Evolutionary conservation across 1,139 yeast genomes (phyloP).

Genomic region (Suhomyces coccinellae): DNA sequence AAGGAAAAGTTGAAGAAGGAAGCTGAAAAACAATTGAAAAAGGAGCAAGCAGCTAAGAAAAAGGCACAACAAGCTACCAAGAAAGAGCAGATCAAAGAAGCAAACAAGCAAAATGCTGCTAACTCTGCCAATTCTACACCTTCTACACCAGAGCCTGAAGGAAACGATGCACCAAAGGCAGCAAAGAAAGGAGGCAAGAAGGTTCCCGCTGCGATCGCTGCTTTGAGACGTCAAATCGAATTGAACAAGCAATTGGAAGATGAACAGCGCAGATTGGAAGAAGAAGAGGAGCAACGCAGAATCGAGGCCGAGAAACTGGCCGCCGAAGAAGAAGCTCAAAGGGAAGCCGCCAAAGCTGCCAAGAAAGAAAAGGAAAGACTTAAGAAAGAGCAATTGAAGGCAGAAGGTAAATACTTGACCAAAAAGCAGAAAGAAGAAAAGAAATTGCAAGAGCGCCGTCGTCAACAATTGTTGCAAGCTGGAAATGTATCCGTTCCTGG

Average conservation of each 20-base stretch:
- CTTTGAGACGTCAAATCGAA: slow-evolving; percentile 81
- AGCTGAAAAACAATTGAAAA: slow-evolving; percentile 91
- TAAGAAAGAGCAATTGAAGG: slow-evolving; percentile 77
- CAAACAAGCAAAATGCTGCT: slow-evolving; percentile 57
- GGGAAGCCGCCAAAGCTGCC: slow-evolving; percentile 69
- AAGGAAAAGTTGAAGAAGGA: slow-evolving; percentile 98
- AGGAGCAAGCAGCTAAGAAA: slow-evolving; percentile 85
- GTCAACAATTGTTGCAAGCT: slow-evolving; percentile 76
- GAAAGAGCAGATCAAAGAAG: slow-evolving; percentile 64
- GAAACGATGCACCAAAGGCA: slow-evolving; percentile 19
- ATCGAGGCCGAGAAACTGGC: slow-evolving; percentile 62
- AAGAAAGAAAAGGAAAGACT: slow-evolving; percentile 84
- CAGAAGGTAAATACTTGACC: slow-evolving; percentile 87
- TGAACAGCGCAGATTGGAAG: slow-evolving; percentile 62
- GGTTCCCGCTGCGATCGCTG: slow-evolving; percentile 79
- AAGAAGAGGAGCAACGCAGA: slow-evolving; percentile 64
- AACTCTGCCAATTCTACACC: slow-evolving; percentile 40
- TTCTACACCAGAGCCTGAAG: slow-evolving; percentile 29
- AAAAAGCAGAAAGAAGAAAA: slow-evolving; percentile 95
- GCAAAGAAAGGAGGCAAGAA: slow-evolving; percentile 61
- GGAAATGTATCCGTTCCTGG: slow-evolving; percentile 79
- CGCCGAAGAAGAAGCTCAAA: slow-evolving; percentile 62
- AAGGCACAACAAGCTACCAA: slow-evolving; percentile 63
- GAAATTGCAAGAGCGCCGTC: slow-evolving; percentile 82
- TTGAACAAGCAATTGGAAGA: slow-evolving; percentile 82